These are phyloP conservation scores for Aureobasidium sp. DNA, from an alignment of 2,329 filamentous ascomycete species.

Conservation along the genomic window DNA sequence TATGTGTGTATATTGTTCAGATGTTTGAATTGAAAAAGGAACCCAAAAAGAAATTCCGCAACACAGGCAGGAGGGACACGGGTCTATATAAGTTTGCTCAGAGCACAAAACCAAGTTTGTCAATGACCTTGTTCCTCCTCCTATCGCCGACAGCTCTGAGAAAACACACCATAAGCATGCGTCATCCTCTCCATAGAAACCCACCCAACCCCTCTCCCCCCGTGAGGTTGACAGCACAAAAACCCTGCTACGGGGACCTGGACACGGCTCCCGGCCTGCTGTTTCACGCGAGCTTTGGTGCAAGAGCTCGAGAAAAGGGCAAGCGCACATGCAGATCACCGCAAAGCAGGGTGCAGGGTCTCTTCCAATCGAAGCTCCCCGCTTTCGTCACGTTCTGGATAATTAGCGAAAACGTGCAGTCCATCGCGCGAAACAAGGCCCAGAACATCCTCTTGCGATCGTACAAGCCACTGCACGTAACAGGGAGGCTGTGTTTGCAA, in stretches of 20 bases:
- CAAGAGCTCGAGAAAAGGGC: not conserved
- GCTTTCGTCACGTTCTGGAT: not conserved
- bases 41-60: not conserved
- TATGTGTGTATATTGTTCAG: not conserved
- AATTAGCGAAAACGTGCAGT: not conserved
- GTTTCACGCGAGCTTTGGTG: not conserved
- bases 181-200: not conserved
- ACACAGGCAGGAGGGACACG: not conserved
- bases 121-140: too few species aligned
- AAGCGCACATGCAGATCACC: not conserved
- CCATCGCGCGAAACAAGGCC: not conserved
- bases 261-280: not conserved
- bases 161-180: not conserved
- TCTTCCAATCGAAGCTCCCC: constrained; percentile 8
- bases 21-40: not conserved
- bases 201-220: not conserved
- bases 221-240: not conserved
- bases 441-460: not conserved
- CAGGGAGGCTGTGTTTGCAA: not conserved
- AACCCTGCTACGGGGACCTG: not conserved
- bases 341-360: not conserved
- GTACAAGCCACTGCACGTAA: not conserved
- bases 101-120: not conserved
- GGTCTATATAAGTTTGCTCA: not conserved
- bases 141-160: not conserved